Evolutionary conservation across 495 filamentous ascomycete genomes (phyloP).

Genomic region (Cladorrhinum samala): DNA sequence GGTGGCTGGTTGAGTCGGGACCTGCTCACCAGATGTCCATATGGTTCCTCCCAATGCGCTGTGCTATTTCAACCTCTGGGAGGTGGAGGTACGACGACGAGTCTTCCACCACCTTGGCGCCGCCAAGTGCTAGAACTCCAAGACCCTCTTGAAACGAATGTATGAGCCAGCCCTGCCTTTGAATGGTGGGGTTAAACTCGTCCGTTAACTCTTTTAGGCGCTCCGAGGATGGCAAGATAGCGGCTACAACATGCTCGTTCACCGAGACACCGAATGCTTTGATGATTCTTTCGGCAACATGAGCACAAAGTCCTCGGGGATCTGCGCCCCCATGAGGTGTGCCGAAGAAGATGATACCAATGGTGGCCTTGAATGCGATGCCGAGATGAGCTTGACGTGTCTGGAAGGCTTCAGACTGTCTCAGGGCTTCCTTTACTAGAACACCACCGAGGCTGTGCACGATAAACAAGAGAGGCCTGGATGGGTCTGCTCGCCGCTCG

Average conservation of each 20-base stretch:
- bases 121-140: constrained; percentile 14
- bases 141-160: constrained; percentile 34
- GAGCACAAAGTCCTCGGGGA: constrained; percentile 16
- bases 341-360: constrained; percentile 37
- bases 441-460: constrained; percentile 50
- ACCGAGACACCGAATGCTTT: constrained; percentile 23
- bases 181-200: constrained; percentile 25
- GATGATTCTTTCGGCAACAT: constrained; percentile 10
- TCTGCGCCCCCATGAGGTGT: constrained; percentile 38
- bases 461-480: constrained; percentile 40
- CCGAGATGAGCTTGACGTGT: constrained; percentile 17
- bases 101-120: constrained; percentile 32
- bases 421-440: constrained; percentile 40
- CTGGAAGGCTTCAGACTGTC: constrained; percentile 16
- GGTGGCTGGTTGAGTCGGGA: too few species aligned
- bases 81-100: constrained; percentile 27
- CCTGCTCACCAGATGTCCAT: constrained; percentile 36
- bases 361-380: constrained; percentile 28
- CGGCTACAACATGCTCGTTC: constrained; percentile 19
- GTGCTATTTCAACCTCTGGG: constrained; percentile 16
- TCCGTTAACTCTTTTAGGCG: constrained; percentile 27
- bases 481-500: constrained; percentile 17
- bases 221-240: constrained; percentile 27
- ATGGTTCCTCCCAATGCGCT: constrained; percentile 31
- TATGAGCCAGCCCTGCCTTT: constrained; percentile 24